Evolutionary conservation across 148 eudicot genomes (phyloP), one percentile per base, ranked within the genome.

Genomic region (Amaranthus hypochondriacus): DNA sequence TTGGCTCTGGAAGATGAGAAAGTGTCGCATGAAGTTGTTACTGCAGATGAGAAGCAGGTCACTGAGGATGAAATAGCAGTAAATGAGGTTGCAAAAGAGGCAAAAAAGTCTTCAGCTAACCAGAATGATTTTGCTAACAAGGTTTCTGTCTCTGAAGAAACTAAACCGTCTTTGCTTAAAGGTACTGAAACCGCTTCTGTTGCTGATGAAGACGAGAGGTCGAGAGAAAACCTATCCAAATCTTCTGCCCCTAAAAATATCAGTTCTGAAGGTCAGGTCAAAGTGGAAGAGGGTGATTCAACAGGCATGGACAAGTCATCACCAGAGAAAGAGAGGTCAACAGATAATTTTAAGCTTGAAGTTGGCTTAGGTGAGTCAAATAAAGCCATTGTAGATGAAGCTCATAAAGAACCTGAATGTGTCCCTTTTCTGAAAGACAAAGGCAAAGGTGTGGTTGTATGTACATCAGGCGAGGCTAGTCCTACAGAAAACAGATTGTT

Each of bases 371-470:
- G 81, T 21, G 85, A 80, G 67, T 73, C 84, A 77, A 79, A 66
- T 68, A 83, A 74, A 72, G 71, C 10, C 14, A 50, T 69, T 21
- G 61, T 47, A 50, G 86, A 81, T 71, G 84, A 77, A 66, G 65
- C 69, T 56, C 72, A 44, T 11, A 63, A 79, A 80, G 82, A 80
- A 71, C 78, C 82, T 52, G 80, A 82, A 76, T 66, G 56, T 69
- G 68, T 83, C 47, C 53, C 78, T 73, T 71, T 70, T 14, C 71
- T 50, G 52, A 92, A 87, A 81, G 97, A 92, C 74, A 95, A 95
- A 87, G 97, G 97, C 9, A 95, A 95, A 82, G 79, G 83, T 77
- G 79, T 88, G 77, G 91, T 76, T 72, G 73, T 86, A 51, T 83
- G 83, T 64, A 77, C 86, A 54, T 78, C 83, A 42, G 80, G 81